These are phyloP conservation scores for Croton setiger DNA, from an alignment of 441 rosid genomes.

Conservation along the genomic window DNA sequence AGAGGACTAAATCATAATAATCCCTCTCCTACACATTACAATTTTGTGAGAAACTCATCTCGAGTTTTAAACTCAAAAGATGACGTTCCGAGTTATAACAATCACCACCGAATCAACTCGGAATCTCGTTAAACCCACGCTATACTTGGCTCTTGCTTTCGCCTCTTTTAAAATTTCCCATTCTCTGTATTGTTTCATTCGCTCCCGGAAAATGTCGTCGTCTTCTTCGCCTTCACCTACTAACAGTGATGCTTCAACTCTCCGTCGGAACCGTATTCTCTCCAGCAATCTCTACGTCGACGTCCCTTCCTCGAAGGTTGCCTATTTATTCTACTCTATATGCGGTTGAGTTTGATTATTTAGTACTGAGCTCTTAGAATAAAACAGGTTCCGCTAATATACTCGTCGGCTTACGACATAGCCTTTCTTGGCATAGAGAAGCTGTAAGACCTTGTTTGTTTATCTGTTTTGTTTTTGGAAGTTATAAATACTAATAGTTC, in stretches of 20 bases:
- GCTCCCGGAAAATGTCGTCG: constrained; percentile 31
- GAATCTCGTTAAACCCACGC: constrained; percentile 23
- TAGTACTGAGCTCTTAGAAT: constrained; percentile 2
- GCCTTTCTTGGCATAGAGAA: constrained; percentile 83
- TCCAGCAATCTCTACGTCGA: constrained; percentile 78
- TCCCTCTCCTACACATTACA: background rate
- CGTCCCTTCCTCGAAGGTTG: constrained; percentile 52
- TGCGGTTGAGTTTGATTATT: constrained; percentile 6
- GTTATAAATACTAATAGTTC: background rate
- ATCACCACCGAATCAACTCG: constrained; percentile 36
- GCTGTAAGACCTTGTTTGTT: constrained; percentile 42
- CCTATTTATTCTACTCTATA: background rate
- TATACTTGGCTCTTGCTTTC: constrained; percentile 29
- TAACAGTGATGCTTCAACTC: constrained; percentile 36
- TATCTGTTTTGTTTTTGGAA: background rate
- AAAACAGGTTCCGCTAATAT: constrained; percentile 67
- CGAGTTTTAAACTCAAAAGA: background rate
- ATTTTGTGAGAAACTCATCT: background rate
- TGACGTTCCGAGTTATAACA: constrained; percentile 20
- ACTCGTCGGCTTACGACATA: constrained; percentile 70
- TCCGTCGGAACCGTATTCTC: constrained; percentile 56
- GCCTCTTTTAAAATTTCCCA: constrained; percentile 28
- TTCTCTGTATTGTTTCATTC: constrained; percentile 26
- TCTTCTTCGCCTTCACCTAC: constrained; percentile 31
- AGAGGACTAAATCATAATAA: too few species aligned